Percentiles rank a stretch among this genome's conserved stretches.
Conservation (phyloP, 371 early-diverging fungal species). For the Chytridiales sp. region DNA sequence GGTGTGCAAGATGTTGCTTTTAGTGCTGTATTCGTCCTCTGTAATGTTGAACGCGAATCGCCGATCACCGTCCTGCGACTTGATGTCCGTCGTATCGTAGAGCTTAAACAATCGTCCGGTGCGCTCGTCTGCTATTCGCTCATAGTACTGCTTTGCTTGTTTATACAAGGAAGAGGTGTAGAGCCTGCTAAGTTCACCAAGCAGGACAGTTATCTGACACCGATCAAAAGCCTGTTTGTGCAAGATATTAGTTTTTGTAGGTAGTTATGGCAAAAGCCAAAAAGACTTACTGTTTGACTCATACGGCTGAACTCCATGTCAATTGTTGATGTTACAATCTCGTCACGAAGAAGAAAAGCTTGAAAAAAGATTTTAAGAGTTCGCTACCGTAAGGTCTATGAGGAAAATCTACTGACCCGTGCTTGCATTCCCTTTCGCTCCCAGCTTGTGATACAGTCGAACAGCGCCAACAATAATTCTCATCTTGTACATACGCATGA, state of each 20-base stretch:
- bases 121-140: constrained; percentile 48
- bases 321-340: constrained; percentile 36
- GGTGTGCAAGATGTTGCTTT: constrained; percentile 40
- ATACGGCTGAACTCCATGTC: constrained; percentile 43
- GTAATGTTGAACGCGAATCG: constrained; percentile 37
- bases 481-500: constrained; percentile 45
- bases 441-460: constrained; percentile 43
- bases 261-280: neutral
- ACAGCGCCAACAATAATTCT: constrained; percentile 45
- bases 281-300: constrained; percentile 31
- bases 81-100: constrained; percentile 33
- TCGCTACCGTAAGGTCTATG: neutral
- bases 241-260: neutral
- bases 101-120: constrained; percentile 45
- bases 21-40: constrained; percentile 44
- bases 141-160: constrained; percentile 34
- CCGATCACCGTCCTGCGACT: constrained; percentile 26
- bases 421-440: constrained; percentile 44
- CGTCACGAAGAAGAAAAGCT: constrained; percentile 31
- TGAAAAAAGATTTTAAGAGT: neutral
- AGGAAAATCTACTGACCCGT: constrained; percentile 30
- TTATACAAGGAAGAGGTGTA: constrained; percentile 37
- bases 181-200: constrained; percentile 42
- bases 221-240: constrained; percentile 43
- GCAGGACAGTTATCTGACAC: constrained; percentile 46